Evolutionary conservation across 768 basidiomycete genomes (phyloP).

Genomic region (Pholiota microspora): DNA sequence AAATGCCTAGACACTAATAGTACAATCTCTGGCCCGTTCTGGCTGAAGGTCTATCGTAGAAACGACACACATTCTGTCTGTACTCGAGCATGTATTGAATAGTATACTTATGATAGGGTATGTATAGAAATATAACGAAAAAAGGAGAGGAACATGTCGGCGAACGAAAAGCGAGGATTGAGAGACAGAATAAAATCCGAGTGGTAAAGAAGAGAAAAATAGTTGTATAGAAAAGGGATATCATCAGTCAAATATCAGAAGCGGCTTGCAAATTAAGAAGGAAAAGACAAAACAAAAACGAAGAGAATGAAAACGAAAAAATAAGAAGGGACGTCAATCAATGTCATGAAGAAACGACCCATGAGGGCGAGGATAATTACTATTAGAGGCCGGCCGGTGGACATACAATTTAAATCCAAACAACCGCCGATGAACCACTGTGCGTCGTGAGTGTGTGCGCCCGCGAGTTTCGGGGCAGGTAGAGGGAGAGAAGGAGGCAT

Average conservation of each 20-base stretch:
- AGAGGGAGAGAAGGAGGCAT: too few species aligned
- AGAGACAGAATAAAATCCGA: neutral
- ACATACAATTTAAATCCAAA: neutral
- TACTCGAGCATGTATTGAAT: conserved; percentile 8
- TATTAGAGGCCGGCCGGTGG: neutral
- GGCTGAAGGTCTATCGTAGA: too few species aligned
- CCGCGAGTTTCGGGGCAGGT: too few species aligned
- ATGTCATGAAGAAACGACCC: too few species aligned
- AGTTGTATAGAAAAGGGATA: too few species aligned
- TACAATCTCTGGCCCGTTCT: too few species aligned
- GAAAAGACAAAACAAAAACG: neutral
- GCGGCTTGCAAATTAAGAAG: neutral
- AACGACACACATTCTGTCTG: too few species aligned
- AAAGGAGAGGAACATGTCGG: neutral
- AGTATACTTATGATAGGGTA: conserved; percentile 5
- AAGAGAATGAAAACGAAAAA: neutral
- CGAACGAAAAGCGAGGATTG: neutral
- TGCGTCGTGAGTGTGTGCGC: too few species aligned
- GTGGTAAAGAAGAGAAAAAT: neutral
- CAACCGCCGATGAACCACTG: neutral
- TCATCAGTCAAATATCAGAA: too few species aligned
- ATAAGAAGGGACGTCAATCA: neutral
- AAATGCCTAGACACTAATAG: too few species aligned
- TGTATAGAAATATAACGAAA: neutral
- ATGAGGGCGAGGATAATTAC: too few species aligned